Percentiles rank a stretch among this genome's conserved stretches.
phyloP scores from a whole-genome alignment of 352 stramenopile genomes.

The Stephanocyclus meneghinianus region DNA sequence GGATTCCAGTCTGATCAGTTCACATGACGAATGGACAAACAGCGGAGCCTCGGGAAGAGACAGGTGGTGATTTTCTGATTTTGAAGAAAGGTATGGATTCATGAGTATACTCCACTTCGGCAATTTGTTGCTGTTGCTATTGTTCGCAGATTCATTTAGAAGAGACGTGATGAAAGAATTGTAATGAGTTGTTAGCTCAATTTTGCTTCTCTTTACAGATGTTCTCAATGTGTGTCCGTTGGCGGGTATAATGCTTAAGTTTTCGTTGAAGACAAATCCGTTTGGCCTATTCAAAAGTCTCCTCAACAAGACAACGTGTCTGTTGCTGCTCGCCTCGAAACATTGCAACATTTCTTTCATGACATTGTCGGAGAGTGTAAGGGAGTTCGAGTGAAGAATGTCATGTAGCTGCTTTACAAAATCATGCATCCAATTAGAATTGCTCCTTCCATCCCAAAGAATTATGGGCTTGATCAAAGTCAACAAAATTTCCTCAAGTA shows the following conservation, averaged over 20 bases:
- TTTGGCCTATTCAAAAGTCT: slow-evolving; percentile 33
- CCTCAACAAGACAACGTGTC: slow-evolving; percentile 27
- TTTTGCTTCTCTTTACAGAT: slow-evolving; percentile 20
- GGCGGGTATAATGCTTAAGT: background rate
- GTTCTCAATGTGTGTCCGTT: background rate
- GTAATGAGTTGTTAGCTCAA: slow-evolving; percentile 22
- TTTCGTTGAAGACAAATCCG: background rate
- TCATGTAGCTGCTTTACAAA: slow-evolving; percentile 18
- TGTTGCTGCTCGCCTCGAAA: slow-evolving; percentile 24
- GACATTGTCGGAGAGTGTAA: slow-evolving; percentile 11
- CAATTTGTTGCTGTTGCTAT: background rate
- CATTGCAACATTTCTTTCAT: slow-evolving; percentile 18
- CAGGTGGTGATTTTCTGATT: slow-evolving; percentile 21
- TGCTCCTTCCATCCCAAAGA: slow-evolving; percentile 32
- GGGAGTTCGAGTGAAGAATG: slow-evolving; percentile 19
- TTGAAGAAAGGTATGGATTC: slow-evolving; percentile 13
- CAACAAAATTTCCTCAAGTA: slow-evolving; percentile 19
- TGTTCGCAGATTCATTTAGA: background rate
- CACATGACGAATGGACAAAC: slow-evolving; percentile 29
- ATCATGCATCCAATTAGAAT: slow-evolving; percentile 27
- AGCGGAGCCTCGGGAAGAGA: slow-evolving; percentile 36
- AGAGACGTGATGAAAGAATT: slow-evolving; percentile 25
- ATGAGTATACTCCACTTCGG: slow-evolving; percentile 36
- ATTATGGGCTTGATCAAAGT: slow-evolving; percentile 38
- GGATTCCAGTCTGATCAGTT: slow-evolving; percentile 26